Evolutionary conservation across 371 early-diverging fungal species (phyloP), one percentile per base, ranked within the genome.

Genomic region (Funneliformis caledonium): DNA sequence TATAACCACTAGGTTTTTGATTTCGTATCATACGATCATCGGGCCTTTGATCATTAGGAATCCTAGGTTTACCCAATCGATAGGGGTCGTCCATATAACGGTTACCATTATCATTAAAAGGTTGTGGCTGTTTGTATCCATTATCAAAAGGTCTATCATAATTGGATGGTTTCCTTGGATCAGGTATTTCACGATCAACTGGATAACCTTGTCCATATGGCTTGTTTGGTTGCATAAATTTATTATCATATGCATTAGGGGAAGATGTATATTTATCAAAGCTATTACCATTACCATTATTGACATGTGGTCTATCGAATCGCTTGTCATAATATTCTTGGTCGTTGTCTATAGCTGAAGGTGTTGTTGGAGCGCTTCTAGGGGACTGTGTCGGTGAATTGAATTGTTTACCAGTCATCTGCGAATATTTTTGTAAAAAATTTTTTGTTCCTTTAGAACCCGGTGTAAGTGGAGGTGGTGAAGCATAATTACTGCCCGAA

Each of bases 241-340:
- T 69, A 22, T 33, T 42, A 45, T 43, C 47, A 70, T 42, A 70
- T 14, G 16, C n/a, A 14, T 52, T 50, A 73, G 74, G 52, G 16
- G 12, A 4, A 19, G 14, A n/a, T 43, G 48, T 6, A 45, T 43
- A 70, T 70, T 37, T 43, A 10, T 11, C 33, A 33, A 11, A 59
- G n/a, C 11, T 19, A 19, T 50, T 52, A 56, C 33, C 26, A 22
- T 50, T 31, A 26, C 16, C 9, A 50, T 26, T 73, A 33, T 48
- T 47, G 31, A 52, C 42, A 5, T 14, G 47, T 42, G 11, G 70
- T 19, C 43, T n/a, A 7, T 68, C 19, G 16, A 26, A 31, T 6
- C 68, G 16, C 31, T 74, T 74, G 33, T 59, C 31, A 59, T 50
- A 74, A 74, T 59, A 74, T 33, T 74, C 75, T 74, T 59, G 26